Base-by-base conservation (phyloP, 352 stramenopile genomes). In the Vaucheria bursata region DNA sequence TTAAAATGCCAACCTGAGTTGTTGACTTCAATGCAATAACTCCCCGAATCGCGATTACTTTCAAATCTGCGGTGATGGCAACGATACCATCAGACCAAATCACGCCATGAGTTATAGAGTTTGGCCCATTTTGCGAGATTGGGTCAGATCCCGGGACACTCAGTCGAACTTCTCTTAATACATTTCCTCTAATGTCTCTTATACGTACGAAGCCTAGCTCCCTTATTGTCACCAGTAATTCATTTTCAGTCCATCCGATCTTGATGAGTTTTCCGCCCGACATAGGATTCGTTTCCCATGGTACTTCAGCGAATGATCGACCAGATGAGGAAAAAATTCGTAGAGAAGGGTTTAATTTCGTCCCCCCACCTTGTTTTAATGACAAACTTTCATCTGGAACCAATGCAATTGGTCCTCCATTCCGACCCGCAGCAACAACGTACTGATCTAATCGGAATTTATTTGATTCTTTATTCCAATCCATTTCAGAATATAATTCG, bases 401-500 rank as follows among this genome's bases (percentile, higher is more conserved):
- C 67, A 81, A 73, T 40, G 79, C 79, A n/a, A 84, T 53, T 33
- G 78, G 67, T n/a, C 73, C 78, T 29, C 74, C 74, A 40, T 78
- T 79, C 49, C 75, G 79, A 1, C 69, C 78, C 6, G 71, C 59
- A 31, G 67, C 40, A 31, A 77, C 40, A 32, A 84, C 25, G 25
- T 36, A 66, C 0, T 66, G 68, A 52, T 84, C 79, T 7, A 84
- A 38, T 25, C 69, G 40, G 0, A 67, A 78, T 70, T 87, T 73
- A 7, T 84, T 85, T 2, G 53, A 2, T 79, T 90, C 89, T 0
- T 71, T 31, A 12, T 77, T 82, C 85, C 89, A 85, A 77, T 90
- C 86, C 70, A 88, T 80, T 52, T 91, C 85, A 78, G 89, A 81
- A 25, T 91, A 84, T 8, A 91, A 78, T 72, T 90, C 87, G 7